Evolutionary conservation across 805 yeast species (phyloP), one percentile per base, ranked within the genome.

Genomic region (Blastobotrys terrestris): DNA sequence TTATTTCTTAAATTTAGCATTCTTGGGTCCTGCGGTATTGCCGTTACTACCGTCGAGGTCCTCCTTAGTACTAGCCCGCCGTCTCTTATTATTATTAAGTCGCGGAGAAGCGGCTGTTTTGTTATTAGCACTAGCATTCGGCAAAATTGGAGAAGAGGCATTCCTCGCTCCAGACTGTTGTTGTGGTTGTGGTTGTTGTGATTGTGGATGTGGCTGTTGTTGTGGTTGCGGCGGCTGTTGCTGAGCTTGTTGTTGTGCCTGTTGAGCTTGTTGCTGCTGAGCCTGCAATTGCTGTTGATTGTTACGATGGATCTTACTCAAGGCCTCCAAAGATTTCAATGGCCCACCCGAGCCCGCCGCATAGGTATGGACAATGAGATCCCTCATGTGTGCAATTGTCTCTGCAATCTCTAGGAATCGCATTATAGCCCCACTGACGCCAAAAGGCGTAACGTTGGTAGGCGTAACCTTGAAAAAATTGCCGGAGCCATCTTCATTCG

Each of bases 321-420:
- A n/a, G 4, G 19, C 14, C 61, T 65, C 55, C 48, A 64, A 55
- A 46, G 63, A 57, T 50, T 62, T 55, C 46, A 60, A 39, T 11
- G 66, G 60, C 1, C 64, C 58, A 4, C 60, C 51, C 39, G 55
- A 39, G 56, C 58, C 58, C 20, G 63, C 50, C 46, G 66, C 63
- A 2, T 61, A 70, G 7, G 86, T 77, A 58, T 75, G 80, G 8
- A 75, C 71, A 81, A 87, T 81, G 52, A 89, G 69, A 3, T 85
- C 81, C 52, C 78, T 77, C 57, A 88, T 73, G 55, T 80, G 79
- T 0, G 89, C 75, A 88, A 89, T 85, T 7, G 84, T 84, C 66
- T 87, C 94, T 43, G 89, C 78, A 3, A 86, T 79, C 65, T 87
- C 92, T 69, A 88, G 68, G 19, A 83, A 74, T 54, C 92, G 71